These are phyloP conservation scores for Teratosphaeria zuluensis DNA, from an alignment of 2,329 filamentous ascomycete genomes.

Conservation along the genomic window DNA sequence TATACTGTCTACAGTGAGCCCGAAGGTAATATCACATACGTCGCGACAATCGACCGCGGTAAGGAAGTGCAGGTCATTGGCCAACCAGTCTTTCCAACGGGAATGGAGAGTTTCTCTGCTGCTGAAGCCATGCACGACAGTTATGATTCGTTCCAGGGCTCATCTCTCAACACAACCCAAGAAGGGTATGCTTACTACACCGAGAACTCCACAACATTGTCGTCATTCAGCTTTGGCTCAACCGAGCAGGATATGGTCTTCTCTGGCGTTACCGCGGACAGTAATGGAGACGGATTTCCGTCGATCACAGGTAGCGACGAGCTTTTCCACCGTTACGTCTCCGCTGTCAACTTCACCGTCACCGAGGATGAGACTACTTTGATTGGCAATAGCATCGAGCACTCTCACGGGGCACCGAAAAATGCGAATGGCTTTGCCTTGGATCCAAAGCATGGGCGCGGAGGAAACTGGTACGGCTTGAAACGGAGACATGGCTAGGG, in stretches of 20 bases:
- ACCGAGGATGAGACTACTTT: conserved; percentile 38
- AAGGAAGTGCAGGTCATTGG: conserved; percentile 40
- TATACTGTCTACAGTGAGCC: conserved; percentile 42
- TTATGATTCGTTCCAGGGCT: conserved; percentile 25
- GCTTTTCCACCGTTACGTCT: conserved; percentile 50
- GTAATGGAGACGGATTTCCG: conserved; percentile 7
- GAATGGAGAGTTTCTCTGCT: conserved; percentile 47
- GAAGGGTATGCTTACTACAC: conserved; percentile 50
- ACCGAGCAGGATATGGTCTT: conserved; percentile 51
- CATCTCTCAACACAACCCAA: conserved; percentile 42
- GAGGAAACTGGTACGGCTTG: conserved; percentile 2
- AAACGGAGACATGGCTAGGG: neutral
- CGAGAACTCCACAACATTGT: conserved; percentile 36
- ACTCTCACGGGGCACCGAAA: neutral
- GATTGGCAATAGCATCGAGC: conserved; percentile 5
- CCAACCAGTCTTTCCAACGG: conserved; percentile 47
- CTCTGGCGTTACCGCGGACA: conserved; percentile 30
- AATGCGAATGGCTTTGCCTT: neutral
- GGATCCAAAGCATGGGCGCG: conserved; percentile 9
- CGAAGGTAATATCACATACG: conserved; percentile 34
- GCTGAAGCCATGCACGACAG: conserved; percentile 2
- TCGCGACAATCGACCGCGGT: conserved; percentile 40
- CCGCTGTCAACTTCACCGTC: conserved; percentile 46
- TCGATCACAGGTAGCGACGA: conserved; percentile 22
- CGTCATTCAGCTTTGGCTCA: conserved; percentile 44